Conservation (phyloP, 2,329 filamentous ascomycete species). For the Epichloe typhina region DNA sequence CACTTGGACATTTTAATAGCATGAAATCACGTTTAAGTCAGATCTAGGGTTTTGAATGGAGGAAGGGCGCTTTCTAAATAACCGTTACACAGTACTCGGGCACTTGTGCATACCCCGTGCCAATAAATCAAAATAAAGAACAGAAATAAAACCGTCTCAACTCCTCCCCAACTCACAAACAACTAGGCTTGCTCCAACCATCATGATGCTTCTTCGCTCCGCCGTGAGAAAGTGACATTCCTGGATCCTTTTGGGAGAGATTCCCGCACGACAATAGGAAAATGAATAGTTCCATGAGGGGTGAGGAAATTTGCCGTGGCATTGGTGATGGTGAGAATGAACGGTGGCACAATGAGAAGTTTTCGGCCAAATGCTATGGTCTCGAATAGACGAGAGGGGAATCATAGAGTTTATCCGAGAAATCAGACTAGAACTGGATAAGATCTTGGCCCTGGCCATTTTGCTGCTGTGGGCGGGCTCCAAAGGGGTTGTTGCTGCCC, state of each 20-base stretch:
- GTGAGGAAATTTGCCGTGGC: not conserved
- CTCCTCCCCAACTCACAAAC: not conserved
- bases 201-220: not conserved
- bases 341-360: not conserved
- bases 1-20: conserved; percentile 5
- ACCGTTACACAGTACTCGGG: conserved; percentile 6
- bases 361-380: not conserved
- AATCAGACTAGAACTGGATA: conserved; percentile 43
- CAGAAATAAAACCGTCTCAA: not conserved
- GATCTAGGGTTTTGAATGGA: conserved; percentile 21
- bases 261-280: not conserved
- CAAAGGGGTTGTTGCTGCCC: conserved; percentile 44
- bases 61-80: conserved; percentile 20
- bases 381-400: not conserved
- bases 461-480: conserved; percentile 34
- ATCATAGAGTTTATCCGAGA: not conserved
- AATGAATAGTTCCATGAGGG: not conserved
- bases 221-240: not conserved
- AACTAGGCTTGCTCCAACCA: not conserved
- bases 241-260: not conserved
- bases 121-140: not conserved
- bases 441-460: conserved; percentile 42
- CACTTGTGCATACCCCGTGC: conserved; percentile 1
- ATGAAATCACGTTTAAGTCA: conserved; percentile 13
- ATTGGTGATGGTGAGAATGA: not conserved